phyloP scores from a whole-genome alignment of 352 stramenopile species.

The Pythium aquatile region DNA sequence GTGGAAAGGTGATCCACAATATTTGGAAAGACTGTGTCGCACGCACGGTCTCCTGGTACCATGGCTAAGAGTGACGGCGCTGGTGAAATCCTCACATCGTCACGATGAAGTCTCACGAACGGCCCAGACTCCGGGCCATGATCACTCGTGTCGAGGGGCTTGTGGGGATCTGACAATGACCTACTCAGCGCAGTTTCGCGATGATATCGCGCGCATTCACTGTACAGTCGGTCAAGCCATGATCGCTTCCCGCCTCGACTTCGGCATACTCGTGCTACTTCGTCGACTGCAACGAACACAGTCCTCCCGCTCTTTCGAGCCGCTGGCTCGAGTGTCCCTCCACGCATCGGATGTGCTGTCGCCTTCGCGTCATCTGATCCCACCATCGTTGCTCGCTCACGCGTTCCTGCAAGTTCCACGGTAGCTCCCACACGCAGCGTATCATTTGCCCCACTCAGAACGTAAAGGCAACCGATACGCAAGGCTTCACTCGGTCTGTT shows the following conservation, averaged over 20 bases:
- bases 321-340: no score
- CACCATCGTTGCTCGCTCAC: conserved; percentile 19
- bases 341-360: no score
- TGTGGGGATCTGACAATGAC: not conserved
- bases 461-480: conserved; percentile 16
- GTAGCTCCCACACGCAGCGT: conserved; percentile 3
- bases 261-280: not conserved
- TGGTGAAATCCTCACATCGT: conserved; percentile 10
- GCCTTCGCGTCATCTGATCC: not conserved
- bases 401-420: conserved; percentile 17
- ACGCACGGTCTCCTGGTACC: not conserved
- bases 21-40: not conserved
- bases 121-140: not conserved
- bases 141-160: not conserved
- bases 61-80: not conserved
- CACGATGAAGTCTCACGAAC: conserved; percentile 20
- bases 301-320: not conserved
- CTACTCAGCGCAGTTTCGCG: not conserved
- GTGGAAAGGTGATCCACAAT: not conserved
- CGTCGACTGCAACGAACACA: not conserved
- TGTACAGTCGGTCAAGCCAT: conserved; percentile 1
- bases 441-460: conserved; percentile 8
- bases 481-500: not conserved
- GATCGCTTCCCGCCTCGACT: not conserved
- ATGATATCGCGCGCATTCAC: not conserved